Percentiles rank a stretch among this genome's conserved stretches.
These are phyloP conservation scores for Fusarium sp. DNA, from an alignment of 2,329 filamentous ascomycete species.

Conservation along the genomic window DNA sequence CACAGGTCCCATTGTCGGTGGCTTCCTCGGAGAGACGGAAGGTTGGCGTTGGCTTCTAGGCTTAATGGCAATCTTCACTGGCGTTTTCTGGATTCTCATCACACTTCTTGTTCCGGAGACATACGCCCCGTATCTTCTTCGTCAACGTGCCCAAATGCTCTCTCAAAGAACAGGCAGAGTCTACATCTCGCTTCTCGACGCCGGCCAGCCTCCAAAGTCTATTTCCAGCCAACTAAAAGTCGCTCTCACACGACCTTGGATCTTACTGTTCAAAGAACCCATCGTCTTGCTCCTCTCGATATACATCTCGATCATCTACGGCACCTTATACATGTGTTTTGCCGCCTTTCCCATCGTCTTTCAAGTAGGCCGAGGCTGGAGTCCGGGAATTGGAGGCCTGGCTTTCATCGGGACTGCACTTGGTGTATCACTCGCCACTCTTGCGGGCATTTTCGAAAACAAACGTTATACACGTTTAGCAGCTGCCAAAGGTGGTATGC, in stretches of 20 bases:
- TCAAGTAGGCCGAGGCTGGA: slow-evolving; percentile 19
- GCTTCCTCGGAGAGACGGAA: slow-evolving; percentile 65
- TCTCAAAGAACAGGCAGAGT: slow-evolving; percentile 33
- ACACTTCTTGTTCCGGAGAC: slow-evolving; percentile 58
- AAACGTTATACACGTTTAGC: neutral
- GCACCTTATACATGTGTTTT: slow-evolving; percentile 31
- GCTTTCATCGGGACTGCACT: slow-evolving; percentile 11
- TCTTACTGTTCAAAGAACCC: slow-evolving; percentile 75
- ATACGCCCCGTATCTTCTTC: slow-evolving; percentile 45
- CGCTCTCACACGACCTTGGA: slow-evolving; percentile 69
- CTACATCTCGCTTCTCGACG: slow-evolving; percentile 54
- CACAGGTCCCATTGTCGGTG: slow-evolving; percentile 64
- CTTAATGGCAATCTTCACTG: slow-evolving; percentile 56
- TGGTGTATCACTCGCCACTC: neutral
- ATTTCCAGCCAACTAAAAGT: slow-evolving; percentile 59
- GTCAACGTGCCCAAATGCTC: slow-evolving; percentile 36
- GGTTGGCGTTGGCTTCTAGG: slow-evolving; percentile 66
- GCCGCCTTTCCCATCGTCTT: slow-evolving; percentile 27
- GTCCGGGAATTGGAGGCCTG: slow-evolving; percentile 14
- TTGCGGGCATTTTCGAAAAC: neutral
- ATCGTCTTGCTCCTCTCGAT: slow-evolving; percentile 74
- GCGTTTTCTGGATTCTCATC: slow-evolving; percentile 41
- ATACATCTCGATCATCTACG: slow-evolving; percentile 69
- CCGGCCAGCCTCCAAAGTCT: slow-evolving; percentile 51
- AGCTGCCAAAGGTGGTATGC: neutral